Base-by-base conservation (phyloP, 192 early-diverging fungal genomes). In the Umbelopsis vinacea region DNA sequence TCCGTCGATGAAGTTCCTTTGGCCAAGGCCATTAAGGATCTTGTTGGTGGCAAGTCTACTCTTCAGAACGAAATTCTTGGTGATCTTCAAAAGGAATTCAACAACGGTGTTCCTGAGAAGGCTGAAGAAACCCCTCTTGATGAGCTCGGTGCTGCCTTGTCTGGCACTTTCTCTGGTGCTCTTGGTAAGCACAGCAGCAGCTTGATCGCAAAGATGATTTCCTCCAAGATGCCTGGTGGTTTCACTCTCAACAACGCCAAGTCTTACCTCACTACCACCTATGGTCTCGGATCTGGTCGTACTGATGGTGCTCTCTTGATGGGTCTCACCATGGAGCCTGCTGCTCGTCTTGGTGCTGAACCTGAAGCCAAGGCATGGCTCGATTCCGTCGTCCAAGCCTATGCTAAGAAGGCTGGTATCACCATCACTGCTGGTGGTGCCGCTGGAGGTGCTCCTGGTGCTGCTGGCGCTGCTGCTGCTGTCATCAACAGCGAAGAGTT, bases 11-110 rank as follows among this genome's bases (percentile, higher is more conserved):
- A 96, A 37, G 80, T 98, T 38, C 81, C 90, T 17, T 80, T 88
- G 35, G 71, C 79, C 75, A 96, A 94, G 87, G 90, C 86, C 73
- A 95, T 91, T 87, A 96, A 95, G 84, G 95, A 98, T 66, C 88
- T 98, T 53, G 95, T 97, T 47, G 95, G 92, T 40, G 96, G 96
- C 75, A 98, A 98, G 81, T 95, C 93, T 15, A 98, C 96, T 26
- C 85, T 98, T 37, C 96, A 98, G 77, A 98, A 98, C 85, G 96
- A 98, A 75, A 95, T 98, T 43, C 83, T 97, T 68, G 96, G 96
- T 79, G 96, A 98, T 77, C 79, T 98, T 46, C 93, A 92, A 69
- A 95, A 94, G 75, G 96, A 98, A 82, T 96, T 96, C 82, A 89
- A 88, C 54, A 88, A 85, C 66, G 87, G 84, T 66, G 83, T 93